Conservation (phyloP, 2,329 filamentous ascomycete species). For the Aspergillus sp. region DNA sequence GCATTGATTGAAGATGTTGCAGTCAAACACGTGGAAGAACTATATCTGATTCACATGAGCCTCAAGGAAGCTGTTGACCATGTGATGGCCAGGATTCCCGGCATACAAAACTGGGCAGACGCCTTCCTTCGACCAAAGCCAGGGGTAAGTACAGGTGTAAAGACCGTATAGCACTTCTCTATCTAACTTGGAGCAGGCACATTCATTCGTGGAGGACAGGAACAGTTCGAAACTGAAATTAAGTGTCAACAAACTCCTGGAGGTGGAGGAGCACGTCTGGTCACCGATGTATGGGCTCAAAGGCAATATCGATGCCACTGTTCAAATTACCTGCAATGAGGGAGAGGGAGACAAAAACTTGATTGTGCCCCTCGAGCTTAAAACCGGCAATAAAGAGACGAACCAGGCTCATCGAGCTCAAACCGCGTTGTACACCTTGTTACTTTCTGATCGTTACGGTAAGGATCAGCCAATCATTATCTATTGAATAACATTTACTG, state of each 20-base stretch:
- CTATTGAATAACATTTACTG: background rate
- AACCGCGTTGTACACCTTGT: constrained; percentile 87
- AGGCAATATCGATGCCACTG: constrained; percentile 95
- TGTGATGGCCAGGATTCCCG: constrained; percentile 77
- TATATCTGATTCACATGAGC: constrained; percentile 82
- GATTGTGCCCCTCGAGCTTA: constrained; percentile 91
- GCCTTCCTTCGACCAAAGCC: constrained; percentile 74
- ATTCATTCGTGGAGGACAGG: constrained; percentile 75
- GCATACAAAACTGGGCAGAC: constrained; percentile 79
- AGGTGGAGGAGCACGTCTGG: constrained; percentile 98
- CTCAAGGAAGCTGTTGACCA: constrained; percentile 73
- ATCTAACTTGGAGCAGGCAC: constrained; percentile 44
- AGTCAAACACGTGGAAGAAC: constrained; percentile 78
- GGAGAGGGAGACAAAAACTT: constrained; percentile 65
- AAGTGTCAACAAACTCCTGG: constrained; percentile 88
- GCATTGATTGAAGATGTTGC: constrained; percentile 67
- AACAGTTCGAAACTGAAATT: constrained; percentile 74
- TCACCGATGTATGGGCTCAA: constrained; percentile 97
- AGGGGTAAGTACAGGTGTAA: constrained; percentile 50
- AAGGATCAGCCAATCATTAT: constrained; percentile 9
- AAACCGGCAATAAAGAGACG: constrained; percentile 80
- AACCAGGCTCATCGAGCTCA: constrained; percentile 85
- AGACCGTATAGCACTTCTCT: background rate
- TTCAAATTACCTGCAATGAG: constrained; percentile 80
- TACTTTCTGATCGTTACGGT: constrained; percentile 88